Base-by-base conservation (phyloP, 495 filamentous ascomycete genomes). In the Halenospora varia region DNA sequence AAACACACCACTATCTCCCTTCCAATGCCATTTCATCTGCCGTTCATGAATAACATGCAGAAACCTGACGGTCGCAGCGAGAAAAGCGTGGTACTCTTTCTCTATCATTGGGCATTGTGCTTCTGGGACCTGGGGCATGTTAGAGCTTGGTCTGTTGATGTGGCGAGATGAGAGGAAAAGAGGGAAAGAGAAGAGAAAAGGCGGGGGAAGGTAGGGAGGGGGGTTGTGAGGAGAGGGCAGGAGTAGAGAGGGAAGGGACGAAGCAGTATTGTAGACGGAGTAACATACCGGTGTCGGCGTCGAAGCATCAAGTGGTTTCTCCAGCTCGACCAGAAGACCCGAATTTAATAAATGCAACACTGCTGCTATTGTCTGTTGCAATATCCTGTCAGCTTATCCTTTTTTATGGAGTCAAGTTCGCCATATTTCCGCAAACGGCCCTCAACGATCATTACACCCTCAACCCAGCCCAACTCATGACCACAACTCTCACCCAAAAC, bases 81-180 rank as follows among this genome's bases (percentile, higher is more conserved):
- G 22, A 55, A 63, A 66, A 6, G n/a, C 35, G 51, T 66, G 55
- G 51, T 56, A 66, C 40, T 66, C 63, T 11, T 35, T 26, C 10
- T 51, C 58, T 6, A 56, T 47, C 1, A 19, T 17, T 22, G 41
- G 3, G 23, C 63, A 66, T 24, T 56, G 39, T 47, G n/a, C 26
- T 24, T 55, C 15, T 45, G 41, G 11, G 3, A 13, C 13, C 29
- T 51, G 40, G 22, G 29, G 48, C 2, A 6, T 45, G 35, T 23
- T 53, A 15, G 3, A 2, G 8, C 11, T 24, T 48, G 26, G 18
- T 24, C 9, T n/a, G 8, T 24, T 26, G 4, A 19, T 2, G n/a
- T 26, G 25, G 10, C 2, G 25, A 51, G 20, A 8, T 25, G 29
- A 26, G 25, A 15, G 22, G 2, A 35, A 6, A 10, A 10, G 29